These are phyloP conservation scores for Candida dubliniensis DNA, from an alignment of 1,139 yeast genomes.

Conservation along the genomic window DNA sequence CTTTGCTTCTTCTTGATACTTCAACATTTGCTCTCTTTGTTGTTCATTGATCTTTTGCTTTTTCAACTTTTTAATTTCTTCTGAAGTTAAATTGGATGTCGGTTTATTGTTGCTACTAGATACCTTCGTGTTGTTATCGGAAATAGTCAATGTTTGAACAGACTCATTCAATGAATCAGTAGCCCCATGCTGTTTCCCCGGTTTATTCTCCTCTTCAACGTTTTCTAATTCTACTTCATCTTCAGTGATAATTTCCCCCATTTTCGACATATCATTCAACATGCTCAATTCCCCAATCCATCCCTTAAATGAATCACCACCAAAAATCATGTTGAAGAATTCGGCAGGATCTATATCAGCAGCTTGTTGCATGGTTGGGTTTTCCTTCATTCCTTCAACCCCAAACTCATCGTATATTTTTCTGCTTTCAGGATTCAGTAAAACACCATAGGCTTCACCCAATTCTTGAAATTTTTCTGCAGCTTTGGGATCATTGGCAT, in stretches of 20 bases:
- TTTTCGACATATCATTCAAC: constrained; percentile 74
- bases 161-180: constrained; percentile 1
- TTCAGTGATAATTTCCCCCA: constrained; percentile 58
- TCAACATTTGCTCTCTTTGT: constrained; percentile 55
- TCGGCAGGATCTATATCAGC: constrained; percentile 40
- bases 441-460: constrained; percentile 50
- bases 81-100: constrained; percentile 16
- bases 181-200: not conserved
- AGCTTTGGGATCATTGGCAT: constrained; percentile 76
- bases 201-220: constrained; percentile 15
- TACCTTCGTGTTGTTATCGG: constrained; percentile 3
- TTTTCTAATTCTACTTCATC: constrained; percentile 22
- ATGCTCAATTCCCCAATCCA: constrained; percentile 90
- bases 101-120: not conserved
- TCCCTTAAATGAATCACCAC: constrained; percentile 67
- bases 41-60: constrained; percentile 46
- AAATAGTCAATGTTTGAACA: constrained; percentile 1
- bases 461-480: constrained; percentile 94
- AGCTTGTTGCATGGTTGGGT: constrained; percentile 22
- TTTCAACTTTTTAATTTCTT: constrained; percentile 26
- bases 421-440: constrained; percentile 38
- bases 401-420: constrained; percentile 45
- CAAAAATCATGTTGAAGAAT: constrained; percentile 80
- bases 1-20: constrained; percentile 56
- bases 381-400: constrained; percentile 40